Evolutionary conservation across 2,329 filamentous ascomycete genomes (phyloP).

Genomic region (Monilinia fructigena): DNA sequence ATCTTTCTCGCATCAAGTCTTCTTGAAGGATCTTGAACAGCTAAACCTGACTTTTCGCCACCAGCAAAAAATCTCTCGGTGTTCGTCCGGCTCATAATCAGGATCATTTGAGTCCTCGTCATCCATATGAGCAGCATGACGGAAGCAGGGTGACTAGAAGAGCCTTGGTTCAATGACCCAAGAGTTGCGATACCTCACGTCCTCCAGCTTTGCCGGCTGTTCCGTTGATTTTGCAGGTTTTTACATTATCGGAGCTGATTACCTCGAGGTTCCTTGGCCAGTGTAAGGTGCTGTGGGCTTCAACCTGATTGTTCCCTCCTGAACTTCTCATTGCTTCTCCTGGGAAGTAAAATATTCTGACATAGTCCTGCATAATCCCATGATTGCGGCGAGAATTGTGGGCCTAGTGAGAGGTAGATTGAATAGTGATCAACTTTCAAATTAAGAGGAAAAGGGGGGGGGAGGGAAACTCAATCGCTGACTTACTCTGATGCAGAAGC

Average conservation of each 20-base stretch:
- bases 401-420: constrained; percentile 51
- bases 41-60: constrained; percentile 77
- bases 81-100: constrained; percentile 54
- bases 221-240: constrained; percentile 26
- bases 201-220: constrained; percentile 30
- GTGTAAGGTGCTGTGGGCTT: constrained; percentile 48
- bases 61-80: constrained; percentile 76
- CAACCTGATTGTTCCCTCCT: constrained; percentile 41
- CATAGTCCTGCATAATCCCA: constrained; percentile 65
- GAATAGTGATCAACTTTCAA: not conserved
- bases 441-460: not conserved
- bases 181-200: constrained; percentile 57
- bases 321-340: constrained; percentile 48
- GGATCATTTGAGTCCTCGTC: constrained; percentile 61
- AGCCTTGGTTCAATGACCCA: constrained; percentile 45
- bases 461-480: too few relatives aligned
- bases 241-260: constrained; percentile 48
- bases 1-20: constrained; percentile 53
- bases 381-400: constrained; percentile 60
- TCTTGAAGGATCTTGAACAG: constrained; percentile 59
- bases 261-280: constrained; percentile 64
- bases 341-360: constrained; percentile 60
- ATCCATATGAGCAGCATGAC: constrained; percentile 50
- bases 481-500: constrained; percentile 49
- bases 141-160: constrained; percentile 31